These are phyloP conservation scores for Coemansia erecta DNA, from an alignment of 192 early-diverging fungal genomes.

Conservation along the genomic window DNA sequence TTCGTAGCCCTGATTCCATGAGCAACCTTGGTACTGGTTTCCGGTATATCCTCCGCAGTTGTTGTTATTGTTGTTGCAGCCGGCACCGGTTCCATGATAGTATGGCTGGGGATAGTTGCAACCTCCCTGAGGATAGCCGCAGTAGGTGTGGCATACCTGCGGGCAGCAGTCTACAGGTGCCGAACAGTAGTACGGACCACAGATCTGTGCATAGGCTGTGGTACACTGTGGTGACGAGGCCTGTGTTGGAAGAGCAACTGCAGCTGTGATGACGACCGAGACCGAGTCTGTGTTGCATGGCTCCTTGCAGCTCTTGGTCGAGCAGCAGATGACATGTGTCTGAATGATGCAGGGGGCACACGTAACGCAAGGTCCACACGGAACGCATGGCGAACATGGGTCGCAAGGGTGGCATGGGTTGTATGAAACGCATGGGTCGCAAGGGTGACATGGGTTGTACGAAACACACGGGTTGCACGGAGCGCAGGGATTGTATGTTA, in stretches of 20 bases:
- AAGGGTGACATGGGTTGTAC: not conserved
- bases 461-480: not conserved
- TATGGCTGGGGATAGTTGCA: not conserved
- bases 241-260: conserved; percentile 3
- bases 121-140: conserved; percentile 1
- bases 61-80: not conserved
- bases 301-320: not conserved
- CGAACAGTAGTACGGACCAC: not conserved
- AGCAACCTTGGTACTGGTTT: not conserved
- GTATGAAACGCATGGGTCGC: not conserved
- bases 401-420: conserved; percentile 1
- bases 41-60: not conserved
- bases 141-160: not conserved
- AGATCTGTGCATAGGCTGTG: not conserved
- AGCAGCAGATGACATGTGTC: not conserved
- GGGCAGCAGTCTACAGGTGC: not conserved
- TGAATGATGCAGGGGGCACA: not conserved
- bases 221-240: not conserved
- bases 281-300: not conserved
- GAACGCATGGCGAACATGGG: not conserved
- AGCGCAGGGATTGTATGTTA: not conserved
- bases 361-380: not conserved
- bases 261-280: not conserved
- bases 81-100: not conserved
- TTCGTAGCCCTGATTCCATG: not conserved